Conservation (phyloP, 1,284 basidiomycete species). For the Sparassis latifolia region DNA sequence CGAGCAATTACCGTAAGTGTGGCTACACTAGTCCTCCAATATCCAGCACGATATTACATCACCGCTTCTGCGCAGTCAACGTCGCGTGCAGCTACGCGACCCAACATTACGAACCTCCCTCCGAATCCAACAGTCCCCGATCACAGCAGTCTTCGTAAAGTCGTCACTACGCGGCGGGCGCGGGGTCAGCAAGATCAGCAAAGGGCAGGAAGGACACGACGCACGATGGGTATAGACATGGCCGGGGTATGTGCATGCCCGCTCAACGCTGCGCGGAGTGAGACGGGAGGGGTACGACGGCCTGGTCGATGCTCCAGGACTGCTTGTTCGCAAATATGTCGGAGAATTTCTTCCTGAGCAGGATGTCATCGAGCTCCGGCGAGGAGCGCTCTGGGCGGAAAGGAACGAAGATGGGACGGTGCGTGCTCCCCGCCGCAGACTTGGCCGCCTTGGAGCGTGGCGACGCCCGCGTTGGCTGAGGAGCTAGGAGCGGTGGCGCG, state of each 20-base stretch:
- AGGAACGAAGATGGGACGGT: slow-evolving; percentile 43
- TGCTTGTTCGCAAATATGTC: slow-evolving; percentile 27
- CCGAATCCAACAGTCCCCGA: too few relatives aligned
- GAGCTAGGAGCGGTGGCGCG: slow-evolving; percentile 18
- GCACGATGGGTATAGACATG: slow-evolving; percentile 21
- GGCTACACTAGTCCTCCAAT: too few relatives aligned
- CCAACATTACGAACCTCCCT: too few relatives aligned
- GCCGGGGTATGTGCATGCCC: slow-evolving; percentile 18
- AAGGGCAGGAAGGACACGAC: slow-evolving; percentile 1
- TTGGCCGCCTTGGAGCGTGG: slow-evolving; percentile 13
- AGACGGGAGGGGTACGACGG: slow-evolving; percentile 11
- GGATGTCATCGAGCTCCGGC: slow-evolving; percentile 47
- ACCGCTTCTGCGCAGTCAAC: too few relatives aligned
- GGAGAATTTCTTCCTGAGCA: slow-evolving; percentile 41
- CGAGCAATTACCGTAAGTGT: too few relatives aligned
- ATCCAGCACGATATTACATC: too few relatives aligned
- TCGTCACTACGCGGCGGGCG: too few relatives aligned
- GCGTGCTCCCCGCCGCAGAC: slow-evolving; percentile 10
- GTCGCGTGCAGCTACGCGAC: too few relatives aligned
- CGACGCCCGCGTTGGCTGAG: slow-evolving; percentile 19
- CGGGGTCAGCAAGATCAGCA: too few relatives aligned
- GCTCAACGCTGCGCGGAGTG: slow-evolving; percentile 6
- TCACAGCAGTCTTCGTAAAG: too few relatives aligned
- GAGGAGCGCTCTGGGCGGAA: slow-evolving; percentile 49
- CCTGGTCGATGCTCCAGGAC: slow-evolving; percentile 28